Conservation (phyloP, 2,329 filamentous ascomycete genomes). For the Ophiocordyceps sinensis region DNA sequence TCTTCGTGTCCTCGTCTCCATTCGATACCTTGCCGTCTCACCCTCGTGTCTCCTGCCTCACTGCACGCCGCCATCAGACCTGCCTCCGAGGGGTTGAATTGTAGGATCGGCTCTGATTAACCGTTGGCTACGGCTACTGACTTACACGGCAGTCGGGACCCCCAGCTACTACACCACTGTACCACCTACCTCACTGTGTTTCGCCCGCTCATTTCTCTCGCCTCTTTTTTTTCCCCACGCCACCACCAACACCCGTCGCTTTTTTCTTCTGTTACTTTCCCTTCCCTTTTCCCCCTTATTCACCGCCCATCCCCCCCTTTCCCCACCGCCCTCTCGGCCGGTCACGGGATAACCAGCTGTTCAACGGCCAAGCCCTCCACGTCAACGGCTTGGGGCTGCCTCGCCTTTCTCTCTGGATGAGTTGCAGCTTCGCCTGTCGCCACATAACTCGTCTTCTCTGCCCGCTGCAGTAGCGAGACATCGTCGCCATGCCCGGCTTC, state of each 20-base stretch:
- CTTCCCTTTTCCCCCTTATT: neutral
- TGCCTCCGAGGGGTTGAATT: neutral
- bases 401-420: neutral
- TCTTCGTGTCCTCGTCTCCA: neutral
- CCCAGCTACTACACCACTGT: neutral
- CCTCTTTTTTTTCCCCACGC: neutral
- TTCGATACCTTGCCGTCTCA: neutral
- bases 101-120: neutral
- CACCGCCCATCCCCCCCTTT: neutral
- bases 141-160: conserved; percentile 2
- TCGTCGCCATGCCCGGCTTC: conserved; percentile 36
- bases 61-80: neutral
- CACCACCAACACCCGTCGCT: neutral
- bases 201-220: neutral
- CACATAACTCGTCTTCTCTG: neutral
- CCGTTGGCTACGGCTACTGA: neutral
- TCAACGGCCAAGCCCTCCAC: neutral
- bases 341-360: neutral
- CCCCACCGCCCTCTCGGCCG: neutral
- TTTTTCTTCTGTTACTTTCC: conserved; percentile 2
- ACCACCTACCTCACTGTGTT: neutral
- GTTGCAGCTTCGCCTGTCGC: neutral
- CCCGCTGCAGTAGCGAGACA: neutral
- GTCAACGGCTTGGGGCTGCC: neutral
- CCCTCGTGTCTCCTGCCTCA: neutral